A percentile compares a stretch with the other conserved stretches of the same genome.
These are phyloP conservation scores for Colletotrichum caudatum DNA, from an alignment of 2,329 filamentous ascomycete genomes.

Conservation along the genomic window DNA sequence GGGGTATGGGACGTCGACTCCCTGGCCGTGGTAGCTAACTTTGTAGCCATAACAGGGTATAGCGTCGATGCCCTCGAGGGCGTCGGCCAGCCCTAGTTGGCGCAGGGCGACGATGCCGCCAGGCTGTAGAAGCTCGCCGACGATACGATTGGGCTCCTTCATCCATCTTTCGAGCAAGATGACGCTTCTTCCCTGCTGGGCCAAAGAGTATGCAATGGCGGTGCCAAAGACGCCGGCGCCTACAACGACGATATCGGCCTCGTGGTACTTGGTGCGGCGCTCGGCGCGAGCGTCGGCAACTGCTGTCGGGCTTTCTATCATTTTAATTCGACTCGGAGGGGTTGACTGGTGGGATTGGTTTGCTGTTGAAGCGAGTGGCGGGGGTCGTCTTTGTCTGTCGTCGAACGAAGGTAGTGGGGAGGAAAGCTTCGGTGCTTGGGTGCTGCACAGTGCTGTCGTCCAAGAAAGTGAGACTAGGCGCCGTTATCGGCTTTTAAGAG, in stretches of 20 bases:
- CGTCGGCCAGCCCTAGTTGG: slow-evolving; percentile 83
- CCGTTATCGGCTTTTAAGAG: slow-evolving; percentile 16
- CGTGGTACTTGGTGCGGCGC: slow-evolving; percentile 67
- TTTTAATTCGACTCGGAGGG: slow-evolving; percentile 28
- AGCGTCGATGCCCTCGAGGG: slow-evolving; percentile 89
- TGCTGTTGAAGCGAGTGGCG: slow-evolving; percentile 30
- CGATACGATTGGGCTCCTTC: slow-evolving; percentile 94
- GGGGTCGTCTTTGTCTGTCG: slow-evolving; percentile 24
- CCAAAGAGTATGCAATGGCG: slow-evolving; percentile 85
- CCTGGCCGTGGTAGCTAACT: slow-evolving; percentile 82
- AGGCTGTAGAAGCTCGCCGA: slow-evolving; percentile 94
- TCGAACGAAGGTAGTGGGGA: neutral
- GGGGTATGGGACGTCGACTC: slow-evolving; percentile 85
- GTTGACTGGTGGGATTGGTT: neutral
- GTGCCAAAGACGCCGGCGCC: slow-evolving; percentile 93
- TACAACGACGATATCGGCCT: slow-evolving; percentile 88
- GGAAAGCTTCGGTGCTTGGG: slow-evolving; percentile 17
- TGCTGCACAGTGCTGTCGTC: slow-evolving; percentile 11
- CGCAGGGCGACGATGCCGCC: slow-evolving; percentile 86
- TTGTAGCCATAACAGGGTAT: slow-evolving; percentile 87
- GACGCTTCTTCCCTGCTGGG: slow-evolving; percentile 90
- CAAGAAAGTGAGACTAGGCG: slow-evolving; percentile 1
- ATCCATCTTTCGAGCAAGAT: slow-evolving; percentile 89
- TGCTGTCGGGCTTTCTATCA: slow-evolving; percentile 51
- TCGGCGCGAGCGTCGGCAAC: slow-evolving; percentile 57